A percentile compares a stretch with the other conserved stretches of the same genome.
Conservation (phyloP, 1,284 basidiomycete genomes). For the Macrocybe sp. region DNA sequence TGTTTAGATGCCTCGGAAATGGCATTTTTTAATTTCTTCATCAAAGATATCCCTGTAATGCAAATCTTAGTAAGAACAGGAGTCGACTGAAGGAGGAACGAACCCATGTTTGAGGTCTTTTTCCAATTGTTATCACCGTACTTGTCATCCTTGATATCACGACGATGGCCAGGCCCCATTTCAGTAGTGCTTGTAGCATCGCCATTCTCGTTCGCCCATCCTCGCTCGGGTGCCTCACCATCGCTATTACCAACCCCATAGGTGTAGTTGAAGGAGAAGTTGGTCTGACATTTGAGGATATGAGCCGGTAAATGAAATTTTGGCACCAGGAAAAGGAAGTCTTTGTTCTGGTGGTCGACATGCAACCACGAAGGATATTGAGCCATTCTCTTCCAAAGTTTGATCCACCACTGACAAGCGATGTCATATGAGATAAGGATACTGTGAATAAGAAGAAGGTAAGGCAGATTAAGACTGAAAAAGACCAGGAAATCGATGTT, state of each 20-base stretch:
- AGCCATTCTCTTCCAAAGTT: conserved; percentile 9
- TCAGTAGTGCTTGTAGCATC: conserved; percentile 21
- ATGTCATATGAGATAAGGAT: conserved; percentile 26
- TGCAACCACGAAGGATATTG: background rate
- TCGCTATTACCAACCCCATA: conserved; percentile 17
- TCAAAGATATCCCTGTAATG: background rate
- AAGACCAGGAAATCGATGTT: background rate
- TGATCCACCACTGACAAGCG: conserved; percentile 24
- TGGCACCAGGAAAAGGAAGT: conserved; percentile 9
- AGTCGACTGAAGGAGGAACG: background rate
- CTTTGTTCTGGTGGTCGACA: conserved; percentile 3
- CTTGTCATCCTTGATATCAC: conserved; percentile 22
- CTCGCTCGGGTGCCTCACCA: conserved; percentile 23
- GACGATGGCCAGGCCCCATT: conserved; percentile 24
- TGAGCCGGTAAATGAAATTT: conserved; percentile 20
- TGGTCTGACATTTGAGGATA: conserved; percentile 13
- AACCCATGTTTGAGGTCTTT: conserved; percentile 18
- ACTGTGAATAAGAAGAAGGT: background rate
- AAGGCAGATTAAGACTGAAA: background rate
- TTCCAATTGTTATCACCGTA: conserved; percentile 20
- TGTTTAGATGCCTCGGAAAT: conserved; percentile 5
- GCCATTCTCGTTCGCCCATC: conserved; percentile 20
- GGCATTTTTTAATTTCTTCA: background rate
- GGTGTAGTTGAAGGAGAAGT: conserved; percentile 20
- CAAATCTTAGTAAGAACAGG: too few species aligned